These are phyloP conservation scores for Aspergillus coremiiformis DNA, from an alignment of 495 filamentous ascomycete genomes.

Conservation along the genomic window DNA sequence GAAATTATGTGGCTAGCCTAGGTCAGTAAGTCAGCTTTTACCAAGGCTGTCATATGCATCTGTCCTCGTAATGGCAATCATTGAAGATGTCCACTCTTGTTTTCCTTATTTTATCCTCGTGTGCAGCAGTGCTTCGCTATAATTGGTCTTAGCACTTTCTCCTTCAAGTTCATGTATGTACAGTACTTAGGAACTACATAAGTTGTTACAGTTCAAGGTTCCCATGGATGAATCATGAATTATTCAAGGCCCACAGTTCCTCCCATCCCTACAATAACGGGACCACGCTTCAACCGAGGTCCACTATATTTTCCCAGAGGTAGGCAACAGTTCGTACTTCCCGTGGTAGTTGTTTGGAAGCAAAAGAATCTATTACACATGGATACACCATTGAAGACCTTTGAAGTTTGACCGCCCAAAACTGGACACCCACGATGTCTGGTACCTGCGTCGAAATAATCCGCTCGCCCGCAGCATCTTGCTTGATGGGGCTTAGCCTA, in stretches of 20 bases:
- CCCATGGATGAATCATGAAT: conserved; percentile 1
- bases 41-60: background rate
- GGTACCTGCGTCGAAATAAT: conserved; percentile 11
- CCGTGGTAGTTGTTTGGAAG: too few species aligned
- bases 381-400: too few species aligned
- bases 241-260: background rate
- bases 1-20: background rate
- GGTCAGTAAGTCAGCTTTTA: background rate
- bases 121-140: background rate
- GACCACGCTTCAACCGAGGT: background rate
- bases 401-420: too few species aligned
- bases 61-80: background rate
- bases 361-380: too few species aligned
- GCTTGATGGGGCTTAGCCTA: background rate
- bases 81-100: background rate
- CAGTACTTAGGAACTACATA: too few species aligned
- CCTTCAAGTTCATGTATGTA: too few species aligned
- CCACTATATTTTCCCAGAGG: too few species aligned
- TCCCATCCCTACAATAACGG: background rate
- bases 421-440: background rate
- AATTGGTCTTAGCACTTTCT: background rate
- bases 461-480: background rate
- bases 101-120: background rate
- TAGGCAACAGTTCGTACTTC: too few species aligned
- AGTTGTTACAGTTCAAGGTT: too few species aligned